A percentile compares a stretch with the other conserved stretches of the same genome.
phyloP scores from a whole-genome alignment of 345 rosid genomes.

The Luvunga scandens region DNA sequence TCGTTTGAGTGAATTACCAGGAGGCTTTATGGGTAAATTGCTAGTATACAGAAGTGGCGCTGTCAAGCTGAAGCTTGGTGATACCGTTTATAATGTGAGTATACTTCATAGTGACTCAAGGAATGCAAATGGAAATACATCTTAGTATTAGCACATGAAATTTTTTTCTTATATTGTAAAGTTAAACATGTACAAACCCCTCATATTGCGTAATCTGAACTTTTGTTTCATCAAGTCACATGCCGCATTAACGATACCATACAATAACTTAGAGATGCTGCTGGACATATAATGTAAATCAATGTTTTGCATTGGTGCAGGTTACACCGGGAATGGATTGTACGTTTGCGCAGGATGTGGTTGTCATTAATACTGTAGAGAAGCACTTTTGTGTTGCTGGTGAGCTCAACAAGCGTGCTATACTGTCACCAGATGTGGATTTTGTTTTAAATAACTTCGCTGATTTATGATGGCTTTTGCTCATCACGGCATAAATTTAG shows the following conservation, averaged over 20 bases:
- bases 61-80: conserved; percentile 81
- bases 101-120: neutral
- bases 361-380: conserved; percentile 43
- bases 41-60: conserved; percentile 79
- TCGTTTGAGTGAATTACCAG: conserved; percentile 51
- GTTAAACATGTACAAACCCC: neutral
- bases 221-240: neutral
- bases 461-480: conserved; percentile 24
- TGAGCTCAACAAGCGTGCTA: conserved; percentile 60
- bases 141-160: neutral
- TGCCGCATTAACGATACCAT: neutral
- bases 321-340: conserved; percentile 63
- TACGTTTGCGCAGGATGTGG: conserved; percentile 64
- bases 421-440: conserved; percentile 66
- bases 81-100: conserved; percentile 70
- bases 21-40: conserved; percentile 84
- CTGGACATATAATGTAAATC: neutral
- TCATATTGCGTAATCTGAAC: neutral
- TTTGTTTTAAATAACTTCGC: conserved; percentile 42
- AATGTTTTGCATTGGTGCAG: conserved; percentile 35
- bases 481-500: neutral
- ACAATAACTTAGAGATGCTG: neutral
- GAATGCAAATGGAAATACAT: neutral
- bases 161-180: too few species aligned
- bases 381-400: conserved; percentile 56